Percentiles rank a stretch among this genome's conserved stretches.
Conservation (phyloP, 78 protist genomes). For the Planoprotostelium fungivorum region DNA sequence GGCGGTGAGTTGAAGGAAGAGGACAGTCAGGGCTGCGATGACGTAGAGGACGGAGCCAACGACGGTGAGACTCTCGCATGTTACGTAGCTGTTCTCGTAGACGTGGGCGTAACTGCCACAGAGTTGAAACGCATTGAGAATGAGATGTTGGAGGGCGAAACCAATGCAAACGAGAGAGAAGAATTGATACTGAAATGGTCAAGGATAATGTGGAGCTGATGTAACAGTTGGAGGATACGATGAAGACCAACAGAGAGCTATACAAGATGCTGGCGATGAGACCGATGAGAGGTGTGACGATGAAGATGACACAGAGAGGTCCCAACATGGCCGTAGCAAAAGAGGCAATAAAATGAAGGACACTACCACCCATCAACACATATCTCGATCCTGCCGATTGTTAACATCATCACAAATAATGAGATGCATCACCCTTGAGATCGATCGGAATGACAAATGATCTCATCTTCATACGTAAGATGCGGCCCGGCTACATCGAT, state of each 20-base stretch:
- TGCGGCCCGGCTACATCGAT: not conserved
- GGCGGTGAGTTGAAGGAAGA: not conserved
- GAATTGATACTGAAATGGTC: not conserved
- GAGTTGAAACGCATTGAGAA: not conserved
- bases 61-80: not conserved
- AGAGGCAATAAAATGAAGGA: not conserved
- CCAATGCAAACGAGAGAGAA: not conserved
- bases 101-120: not conserved
- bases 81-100: not conserved
- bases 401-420: not conserved
- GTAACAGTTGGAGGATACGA: not conserved
- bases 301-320: not conserved
- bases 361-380: not conserved
- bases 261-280: not conserved
- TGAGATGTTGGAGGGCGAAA: not conserved
- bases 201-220: not conserved
- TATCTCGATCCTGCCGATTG: not conserved
- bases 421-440: not conserved
- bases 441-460: not conserved
- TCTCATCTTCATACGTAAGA: not conserved
- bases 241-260: not conserved
- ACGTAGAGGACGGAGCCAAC: not conserved
- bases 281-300: not conserved
- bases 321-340: not conserved
- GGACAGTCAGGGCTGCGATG: not conserved